Conservation (phyloP, 495 filamentous ascomycete species). For the Thozetella sp. region DNA sequence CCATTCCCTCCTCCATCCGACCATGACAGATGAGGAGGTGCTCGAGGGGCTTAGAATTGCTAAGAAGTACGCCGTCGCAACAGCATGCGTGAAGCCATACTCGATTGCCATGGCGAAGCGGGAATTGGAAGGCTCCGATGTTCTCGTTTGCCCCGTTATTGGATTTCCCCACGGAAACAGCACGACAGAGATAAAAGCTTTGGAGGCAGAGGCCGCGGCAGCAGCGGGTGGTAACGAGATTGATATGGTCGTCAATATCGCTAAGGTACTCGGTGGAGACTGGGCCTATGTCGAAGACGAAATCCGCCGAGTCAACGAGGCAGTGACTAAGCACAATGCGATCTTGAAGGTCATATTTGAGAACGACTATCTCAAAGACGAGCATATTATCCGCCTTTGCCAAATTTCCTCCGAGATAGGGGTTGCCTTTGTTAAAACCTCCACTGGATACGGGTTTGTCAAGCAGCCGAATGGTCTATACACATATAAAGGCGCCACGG, state of each 20-base stretch:
- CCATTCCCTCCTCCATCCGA: slow-evolving; percentile 63
- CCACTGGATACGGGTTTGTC: slow-evolving; percentile 59
- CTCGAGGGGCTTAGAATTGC: slow-evolving; percentile 46
- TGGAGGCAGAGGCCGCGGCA: slow-evolving; percentile 50
- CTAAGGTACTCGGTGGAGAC: slow-evolving; percentile 55
- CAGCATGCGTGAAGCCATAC: slow-evolving; percentile 60
- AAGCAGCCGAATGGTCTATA: slow-evolving; percentile 52
- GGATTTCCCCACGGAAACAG: slow-evolving; percentile 62
- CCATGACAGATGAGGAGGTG: slow-evolving; percentile 58
- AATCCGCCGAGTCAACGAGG: slow-evolving; percentile 48
- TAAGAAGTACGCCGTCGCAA: slow-evolving; percentile 48
- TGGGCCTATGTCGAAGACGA: slow-evolving; percentile 56
- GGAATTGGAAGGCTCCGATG: slow-evolving; percentile 46
- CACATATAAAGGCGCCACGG: slow-evolving; percentile 51
- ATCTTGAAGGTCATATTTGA: slow-evolving; percentile 63
- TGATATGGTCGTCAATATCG: slow-evolving; percentile 63
- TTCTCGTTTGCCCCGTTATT: slow-evolving; percentile 56
- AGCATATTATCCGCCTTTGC: slow-evolving; percentile 50
- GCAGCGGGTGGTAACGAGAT: slow-evolving; percentile 51
- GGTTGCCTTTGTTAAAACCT: slow-evolving; percentile 61
- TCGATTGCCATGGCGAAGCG: slow-evolving; percentile 46
- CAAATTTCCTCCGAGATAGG: slow-evolving; percentile 46
- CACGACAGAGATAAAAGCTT: slow-evolving; percentile 53
- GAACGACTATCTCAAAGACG: slow-evolving; percentile 48
- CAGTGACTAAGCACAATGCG: slow-evolving; percentile 37